Base-by-base conservation (phyloP, 352 stramenopile species). In the Blastocystis sp. region DNA sequence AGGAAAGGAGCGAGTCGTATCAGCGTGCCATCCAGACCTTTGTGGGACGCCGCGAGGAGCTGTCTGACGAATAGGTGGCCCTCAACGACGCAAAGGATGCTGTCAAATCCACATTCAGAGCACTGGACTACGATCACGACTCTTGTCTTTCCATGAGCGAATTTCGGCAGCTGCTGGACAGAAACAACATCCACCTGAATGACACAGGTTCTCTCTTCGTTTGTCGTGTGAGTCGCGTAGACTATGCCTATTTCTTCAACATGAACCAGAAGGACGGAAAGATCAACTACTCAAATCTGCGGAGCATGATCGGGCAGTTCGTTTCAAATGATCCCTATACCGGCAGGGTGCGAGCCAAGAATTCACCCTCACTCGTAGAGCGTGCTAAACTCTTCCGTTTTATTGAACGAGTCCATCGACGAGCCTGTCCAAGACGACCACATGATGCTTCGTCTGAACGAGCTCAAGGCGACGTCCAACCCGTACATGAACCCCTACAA, bases 401-500 rank as follows among this genome's bases (percentile, higher is more conserved):
- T 55, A 16, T 19, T 55, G 16, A 55, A 55, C 45, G 45, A 55
- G 45, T 55, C 45, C 6, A 16, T 55, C 0, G 16, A 55, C 45
- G 45, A 55, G 26, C 33, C 66, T 29, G 24, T 60, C 29, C 31
- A 77, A 35, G 37, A 77, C 16, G 66, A 77, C 50, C 66, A 41
- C 24, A 16, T 77, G 29, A 77, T 77, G 66, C 24, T 77, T 9
- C 66, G 66, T 3, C 66, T 77, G 13, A 35, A 41, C 29, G 66
- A 77, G 4, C 12, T 77, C 10, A 10, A n/a, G 50, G 50, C 66
- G 26, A 19, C 37, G 66, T 77, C 66, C 12, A 85, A 85, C 60
- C 55, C 50, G 12, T 55, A 69, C 60, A 85, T 85, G 74, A 85
- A 85, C 33, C 26, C 74, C 2, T 85, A 85, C 74, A 85, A 62